Percentiles rank a stretch among this genome's conserved stretches.
Conservation (phyloP, 2,329 filamentous ascomycete genomes). For the Fonsecaea erecta region DNA sequence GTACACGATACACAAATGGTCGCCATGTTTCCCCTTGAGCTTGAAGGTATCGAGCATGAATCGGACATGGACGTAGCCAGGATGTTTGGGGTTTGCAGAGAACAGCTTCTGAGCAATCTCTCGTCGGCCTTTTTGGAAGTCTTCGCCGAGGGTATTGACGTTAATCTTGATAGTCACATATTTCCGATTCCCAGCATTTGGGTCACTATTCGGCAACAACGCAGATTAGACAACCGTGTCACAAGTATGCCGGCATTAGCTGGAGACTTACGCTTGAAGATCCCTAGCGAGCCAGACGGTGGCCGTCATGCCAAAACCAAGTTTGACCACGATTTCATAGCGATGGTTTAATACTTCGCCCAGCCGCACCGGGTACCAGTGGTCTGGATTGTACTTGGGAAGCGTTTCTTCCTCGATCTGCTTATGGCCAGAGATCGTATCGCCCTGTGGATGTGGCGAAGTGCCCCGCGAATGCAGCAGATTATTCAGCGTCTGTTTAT, state of each 20-base stretch:
- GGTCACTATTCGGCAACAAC: constrained; percentile 16
- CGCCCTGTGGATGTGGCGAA: constrained; percentile 33
- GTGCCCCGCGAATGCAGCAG: constrained; percentile 28
- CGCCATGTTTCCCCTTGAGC: constrained; percentile 40
- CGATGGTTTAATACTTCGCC: constrained; percentile 46
- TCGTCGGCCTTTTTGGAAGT: constrained; percentile 35
- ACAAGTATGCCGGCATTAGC: neutral
- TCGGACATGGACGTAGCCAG: constrained; percentile 43
- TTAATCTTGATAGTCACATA: constrained; percentile 46
- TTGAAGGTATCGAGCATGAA: constrained; percentile 45
- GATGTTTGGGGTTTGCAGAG: constrained; percentile 42
- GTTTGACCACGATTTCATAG: constrained; percentile 48
- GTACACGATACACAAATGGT: constrained; percentile 47
- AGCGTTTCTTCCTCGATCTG: constrained; percentile 49
- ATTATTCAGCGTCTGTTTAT: constrained; percentile 28
- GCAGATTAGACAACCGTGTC: neutral
- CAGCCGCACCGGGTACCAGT: constrained; percentile 48
- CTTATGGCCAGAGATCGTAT: constrained; percentile 35
- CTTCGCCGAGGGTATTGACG: constrained; percentile 39
- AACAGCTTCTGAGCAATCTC: constrained; percentile 44
- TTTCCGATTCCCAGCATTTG: constrained; percentile 30
- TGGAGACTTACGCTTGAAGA: constrained; percentile 37
- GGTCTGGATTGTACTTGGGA: constrained; percentile 43
- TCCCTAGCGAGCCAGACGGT: constrained; percentile 53
- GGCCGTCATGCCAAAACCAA: constrained; percentile 50